Conservation (phyloP, 805 yeast species). For the Barnettozyma siamensis region DNA sequence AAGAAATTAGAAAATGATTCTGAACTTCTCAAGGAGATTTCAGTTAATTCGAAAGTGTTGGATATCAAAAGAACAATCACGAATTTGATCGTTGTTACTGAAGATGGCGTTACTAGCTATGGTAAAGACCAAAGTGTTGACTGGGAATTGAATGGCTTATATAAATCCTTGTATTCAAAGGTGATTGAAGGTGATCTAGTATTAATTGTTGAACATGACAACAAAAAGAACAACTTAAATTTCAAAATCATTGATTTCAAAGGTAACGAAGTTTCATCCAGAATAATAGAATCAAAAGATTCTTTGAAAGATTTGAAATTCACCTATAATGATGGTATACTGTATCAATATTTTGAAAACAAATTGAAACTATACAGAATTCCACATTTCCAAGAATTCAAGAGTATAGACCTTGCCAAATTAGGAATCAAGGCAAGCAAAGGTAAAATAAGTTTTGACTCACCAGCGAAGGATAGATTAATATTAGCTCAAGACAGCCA, state of each 20-base stretch:
- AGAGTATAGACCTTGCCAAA: conserved; percentile 8
- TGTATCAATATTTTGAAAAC: conserved; percentile 18
- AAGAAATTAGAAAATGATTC: conserved; percentile 21
- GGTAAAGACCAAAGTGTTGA: conserved; percentile 4
- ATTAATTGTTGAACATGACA: conserved; percentile 6
- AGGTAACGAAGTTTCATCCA: conserved; percentile 23
- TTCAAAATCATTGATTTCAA: conserved; percentile 15
- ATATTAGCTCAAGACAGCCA: conserved; percentile 21
- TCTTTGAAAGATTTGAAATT: conserved; percentile 10
- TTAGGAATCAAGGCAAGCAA: conserved; percentile 3
- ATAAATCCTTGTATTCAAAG: conserved; percentile 12
- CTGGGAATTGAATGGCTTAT: conserved; percentile 17
- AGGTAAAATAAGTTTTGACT: conserved; percentile 12
- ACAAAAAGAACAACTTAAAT: conserved; percentile 15
- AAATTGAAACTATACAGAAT: conserved; percentile 14
- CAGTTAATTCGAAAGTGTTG: conserved; percentile 9
- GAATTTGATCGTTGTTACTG: conserved; percentile 11
- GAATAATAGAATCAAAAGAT: conserved; percentile 17
- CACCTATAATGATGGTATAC: conserved; percentile 16
- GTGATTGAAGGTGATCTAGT: conserved; percentile 15
- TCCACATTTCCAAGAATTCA: conserved; percentile 21
- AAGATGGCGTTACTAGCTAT: conserved; percentile 7
- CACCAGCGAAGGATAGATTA: conserved; percentile 25
- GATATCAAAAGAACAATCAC: conserved; percentile 8
- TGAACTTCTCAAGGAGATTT: conserved; percentile 15